phyloP scores from a whole-genome alignment of 2,329 filamentous ascomycete species.

The Tolypocladium amazonense region DNA sequence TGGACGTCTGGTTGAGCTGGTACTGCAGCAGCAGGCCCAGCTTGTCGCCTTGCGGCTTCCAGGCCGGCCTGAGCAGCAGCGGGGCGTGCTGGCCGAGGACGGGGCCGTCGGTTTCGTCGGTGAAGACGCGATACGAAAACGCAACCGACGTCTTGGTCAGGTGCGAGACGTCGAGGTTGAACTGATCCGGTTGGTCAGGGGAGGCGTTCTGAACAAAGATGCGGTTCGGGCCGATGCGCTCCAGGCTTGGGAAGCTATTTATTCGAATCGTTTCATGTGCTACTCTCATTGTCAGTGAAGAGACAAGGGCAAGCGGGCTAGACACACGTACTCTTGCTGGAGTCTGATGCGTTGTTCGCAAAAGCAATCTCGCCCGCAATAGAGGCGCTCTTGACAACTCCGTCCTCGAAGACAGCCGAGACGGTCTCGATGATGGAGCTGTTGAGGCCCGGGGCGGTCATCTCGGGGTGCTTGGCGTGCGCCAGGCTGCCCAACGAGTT shows the following conservation, averaged over 20 bases:
- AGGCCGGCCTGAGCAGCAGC: slow-evolving; percentile 61
- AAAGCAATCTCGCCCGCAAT: slow-evolving; percentile 86
- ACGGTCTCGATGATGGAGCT: slow-evolving; percentile 86
- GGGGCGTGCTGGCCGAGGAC: slow-evolving; percentile 51
- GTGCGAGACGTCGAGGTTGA: slow-evolving; percentile 61
- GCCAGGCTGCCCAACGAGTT: slow-evolving; percentile 63
- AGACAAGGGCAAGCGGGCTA: background rate
- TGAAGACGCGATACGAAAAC: slow-evolving; percentile 85
- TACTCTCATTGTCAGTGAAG: slow-evolving; percentile 13
- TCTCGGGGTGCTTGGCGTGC: slow-evolving; percentile 70
- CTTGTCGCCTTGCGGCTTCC: slow-evolving; percentile 78
- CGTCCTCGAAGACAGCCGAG: slow-evolving; percentile 72
- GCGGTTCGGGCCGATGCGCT: slow-evolving; percentile 88
- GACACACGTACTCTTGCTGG: slow-evolving; percentile 36
- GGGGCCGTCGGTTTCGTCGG: slow-evolving; percentile 44
- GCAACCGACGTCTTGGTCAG: slow-evolving; percentile 67
- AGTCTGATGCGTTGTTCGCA: slow-evolving; percentile 55
- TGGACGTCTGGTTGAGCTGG: slow-evolving; percentile 63
- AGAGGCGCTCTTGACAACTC: slow-evolving; percentile 57
- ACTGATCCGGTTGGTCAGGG: slow-evolving; percentile 63
- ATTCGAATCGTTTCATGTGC: slow-evolving; percentile 62
- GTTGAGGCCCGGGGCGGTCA: slow-evolving; percentile 70
- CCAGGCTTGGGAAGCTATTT: slow-evolving; percentile 78
- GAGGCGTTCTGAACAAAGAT: slow-evolving; percentile 69
- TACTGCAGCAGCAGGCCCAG: slow-evolving; percentile 81